Conservation (phyloP, 345 rosid species). For the Lumnitzera littorea region DNA sequence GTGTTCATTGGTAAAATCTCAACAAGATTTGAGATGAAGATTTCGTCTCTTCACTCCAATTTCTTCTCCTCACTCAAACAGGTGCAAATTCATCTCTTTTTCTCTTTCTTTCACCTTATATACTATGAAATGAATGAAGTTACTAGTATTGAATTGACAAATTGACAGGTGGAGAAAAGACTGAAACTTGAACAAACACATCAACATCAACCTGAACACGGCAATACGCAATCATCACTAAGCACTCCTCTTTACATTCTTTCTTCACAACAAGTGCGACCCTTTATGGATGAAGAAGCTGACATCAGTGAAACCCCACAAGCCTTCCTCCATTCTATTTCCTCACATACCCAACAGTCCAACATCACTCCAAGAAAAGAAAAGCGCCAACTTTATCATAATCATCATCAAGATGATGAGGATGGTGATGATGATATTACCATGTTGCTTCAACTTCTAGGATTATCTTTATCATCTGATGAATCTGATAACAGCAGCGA, state of each 20-base stretch:
- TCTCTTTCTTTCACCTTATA: not conserved
- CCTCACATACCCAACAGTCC: slow-evolving; percentile 13
- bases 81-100: slow-evolving; percentile 6
- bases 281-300: too few species aligned
- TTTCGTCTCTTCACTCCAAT: slow-evolving; percentile 11
- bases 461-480: not conserved
- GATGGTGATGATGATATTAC: not conserved
- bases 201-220: not conserved
- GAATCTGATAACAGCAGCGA: not conserved
- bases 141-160: too few species aligned
- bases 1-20: too few species aligned
- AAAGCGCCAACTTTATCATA: not conserved
- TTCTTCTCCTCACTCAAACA: slow-evolving; percentile 43
- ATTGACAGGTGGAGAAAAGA: slow-evolving; percentile 39
- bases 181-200: slow-evolving; percentile 28
- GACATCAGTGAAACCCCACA: slow-evolving; percentile 41
- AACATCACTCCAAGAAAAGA: slow-evolving; percentile 12
- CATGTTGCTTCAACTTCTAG: not conserved
- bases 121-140: too few species aligned
- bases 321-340: slow-evolving; percentile 30
- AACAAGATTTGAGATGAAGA: too few species aligned
- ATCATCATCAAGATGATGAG: not conserved
- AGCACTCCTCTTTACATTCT: slow-evolving; percentile 32
- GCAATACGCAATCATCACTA: slow-evolving; percentile 5
- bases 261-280: not conserved